phyloP scores from a whole-genome alignment of 495 filamentous ascomycete genomes.

The Opeltia flavorubescens region DNA sequence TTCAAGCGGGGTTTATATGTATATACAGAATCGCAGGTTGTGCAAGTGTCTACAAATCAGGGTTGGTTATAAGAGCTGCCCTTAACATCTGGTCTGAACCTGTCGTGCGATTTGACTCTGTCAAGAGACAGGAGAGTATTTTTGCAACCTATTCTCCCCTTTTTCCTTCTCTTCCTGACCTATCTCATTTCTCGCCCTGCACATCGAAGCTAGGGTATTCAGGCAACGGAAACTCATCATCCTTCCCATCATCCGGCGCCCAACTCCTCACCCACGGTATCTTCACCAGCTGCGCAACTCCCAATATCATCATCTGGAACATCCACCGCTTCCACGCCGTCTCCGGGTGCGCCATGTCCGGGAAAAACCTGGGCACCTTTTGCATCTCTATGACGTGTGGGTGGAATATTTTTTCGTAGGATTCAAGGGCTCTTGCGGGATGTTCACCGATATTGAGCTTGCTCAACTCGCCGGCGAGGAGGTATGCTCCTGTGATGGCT shows the following conservation, averaged over 20 bases:
- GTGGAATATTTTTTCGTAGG: constrained; percentile 18
- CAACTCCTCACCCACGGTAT: not conserved
- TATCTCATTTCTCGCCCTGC: too few species aligned
- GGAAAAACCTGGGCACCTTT: constrained; percentile 7
- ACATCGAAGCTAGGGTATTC: not conserved
- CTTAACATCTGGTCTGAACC: too few species aligned
- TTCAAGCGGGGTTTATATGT: too few species aligned
- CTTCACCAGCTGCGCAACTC: too few species aligned
- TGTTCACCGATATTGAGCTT: constrained; percentile 12
- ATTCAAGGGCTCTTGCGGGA: constrained; percentile 14
- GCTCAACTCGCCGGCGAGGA: constrained; percentile 38
- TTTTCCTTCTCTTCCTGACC: too few species aligned
- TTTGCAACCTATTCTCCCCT: too few species aligned
- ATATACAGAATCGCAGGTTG: too few species aligned
- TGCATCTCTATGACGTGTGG: constrained; percentile 23
- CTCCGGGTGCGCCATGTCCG: not conserved
- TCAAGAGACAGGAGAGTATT: too few species aligned
- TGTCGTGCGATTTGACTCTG: too few species aligned
- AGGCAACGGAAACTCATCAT: not conserved
- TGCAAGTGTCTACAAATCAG: too few species aligned
- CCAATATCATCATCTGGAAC: not conserved
- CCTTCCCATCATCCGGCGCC: not conserved
- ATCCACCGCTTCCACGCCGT: not conserved
- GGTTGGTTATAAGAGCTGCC: too few species aligned
- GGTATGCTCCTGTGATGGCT: constrained; percentile 34